A percentile compares a stretch with the other conserved stretches of the same genome.
Evolutionary conservation across 2,329 filamentous ascomycete species (phyloP).

Genomic region (Xylariales sp.): DNA sequence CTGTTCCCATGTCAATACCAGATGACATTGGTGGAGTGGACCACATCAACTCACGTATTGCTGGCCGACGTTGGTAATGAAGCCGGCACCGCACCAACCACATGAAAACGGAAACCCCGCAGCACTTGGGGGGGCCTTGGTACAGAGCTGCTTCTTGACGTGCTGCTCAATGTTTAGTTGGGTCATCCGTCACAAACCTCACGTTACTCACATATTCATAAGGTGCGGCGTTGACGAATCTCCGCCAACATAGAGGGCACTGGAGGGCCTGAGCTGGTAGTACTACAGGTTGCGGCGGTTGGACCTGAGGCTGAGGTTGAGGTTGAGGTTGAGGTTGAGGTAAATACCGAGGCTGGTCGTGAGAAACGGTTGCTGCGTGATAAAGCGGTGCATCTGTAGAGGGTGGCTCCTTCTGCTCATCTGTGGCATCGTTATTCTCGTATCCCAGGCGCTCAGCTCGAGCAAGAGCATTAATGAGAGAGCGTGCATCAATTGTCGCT

Average conservation of each 20-base stretch:
- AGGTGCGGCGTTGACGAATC: constrained; percentile 17
- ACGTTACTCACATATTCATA: constrained; percentile 27
- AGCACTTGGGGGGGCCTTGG: constrained; percentile 15
- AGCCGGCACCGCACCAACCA: constrained; percentile 40
- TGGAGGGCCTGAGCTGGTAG: constrained; percentile 14
- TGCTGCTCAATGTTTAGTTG: too few species aligned
- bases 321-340: too few species aligned
- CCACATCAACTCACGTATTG: constrained; percentile 31
- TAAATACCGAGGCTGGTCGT: too few species aligned
- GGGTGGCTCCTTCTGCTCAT: too few species aligned
- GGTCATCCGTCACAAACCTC: too few species aligned
- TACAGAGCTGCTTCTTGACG: constrained; percentile 30
- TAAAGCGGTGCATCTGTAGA: too few species aligned
- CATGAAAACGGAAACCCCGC: constrained; percentile 35
- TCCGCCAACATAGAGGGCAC: constrained; percentile 25
- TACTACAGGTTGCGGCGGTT: neutral
- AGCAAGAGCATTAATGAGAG: constrained; percentile 53
- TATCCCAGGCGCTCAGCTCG: constrained; percentile 54
- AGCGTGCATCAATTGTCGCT: constrained; percentile 47
- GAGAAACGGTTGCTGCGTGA: too few species aligned
- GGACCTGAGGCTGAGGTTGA: too few species aligned
- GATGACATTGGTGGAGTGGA: constrained; percentile 8
- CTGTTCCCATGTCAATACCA: constrained; percentile 12
- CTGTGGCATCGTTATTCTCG: constrained; percentile 43
- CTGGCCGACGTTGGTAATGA: constrained; percentile 36